Conservation (phyloP, 2,329 filamentous ascomycete species). For the Penicillium sp. region DNA sequence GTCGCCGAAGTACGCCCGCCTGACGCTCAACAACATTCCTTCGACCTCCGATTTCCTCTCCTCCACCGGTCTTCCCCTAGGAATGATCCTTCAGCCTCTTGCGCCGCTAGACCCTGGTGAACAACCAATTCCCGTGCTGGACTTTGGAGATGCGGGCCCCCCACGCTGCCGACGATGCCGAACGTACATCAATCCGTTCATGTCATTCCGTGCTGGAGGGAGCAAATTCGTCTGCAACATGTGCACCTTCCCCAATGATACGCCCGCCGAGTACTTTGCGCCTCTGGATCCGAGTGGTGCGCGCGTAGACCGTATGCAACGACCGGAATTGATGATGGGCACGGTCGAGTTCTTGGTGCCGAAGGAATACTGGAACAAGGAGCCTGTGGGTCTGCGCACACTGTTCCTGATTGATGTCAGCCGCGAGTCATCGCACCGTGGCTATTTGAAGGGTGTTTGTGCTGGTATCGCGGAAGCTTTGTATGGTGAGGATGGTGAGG, state of each 20-base stretch:
- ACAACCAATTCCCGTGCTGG: conserved; percentile 82
- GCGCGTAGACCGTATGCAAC: conserved; percentile 82
- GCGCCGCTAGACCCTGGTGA: conserved; percentile 83
- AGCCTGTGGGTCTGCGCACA: conserved; percentile 84
- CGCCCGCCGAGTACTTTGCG: conserved; percentile 87
- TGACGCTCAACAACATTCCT: conserved; percentile 93
- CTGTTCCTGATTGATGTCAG: conserved; percentile 93
- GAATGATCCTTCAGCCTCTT: conserved; percentile 84
- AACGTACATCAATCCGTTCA: conserved; percentile 98
- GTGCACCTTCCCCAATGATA: conserved; percentile 96
- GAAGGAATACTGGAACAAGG: conserved; percentile 97
- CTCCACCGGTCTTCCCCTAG: conserved; percentile 81
- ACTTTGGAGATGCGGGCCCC: conserved; percentile 89
- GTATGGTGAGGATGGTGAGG: conserved; percentile 68
- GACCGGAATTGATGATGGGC: conserved; percentile 85
- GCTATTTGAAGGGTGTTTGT: conserved; percentile 87
- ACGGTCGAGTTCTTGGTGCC: conserved; percentile 97
- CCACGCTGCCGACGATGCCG: conserved; percentile 90
- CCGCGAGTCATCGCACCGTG: conserved; percentile 86
- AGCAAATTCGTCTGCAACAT: conserved; percentile 98
- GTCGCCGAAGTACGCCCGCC: conserved; percentile 87
- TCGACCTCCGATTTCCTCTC: conserved; percentile 76
- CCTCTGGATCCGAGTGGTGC: conserved; percentile 85
- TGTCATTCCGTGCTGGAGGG: conserved; percentile 92
- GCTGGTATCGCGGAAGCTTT: conserved; percentile 83